These are phyloP conservation scores for Pyrus hybrid DNA, from an alignment of 331 rosid species.

Conservation along the genomic window DNA sequence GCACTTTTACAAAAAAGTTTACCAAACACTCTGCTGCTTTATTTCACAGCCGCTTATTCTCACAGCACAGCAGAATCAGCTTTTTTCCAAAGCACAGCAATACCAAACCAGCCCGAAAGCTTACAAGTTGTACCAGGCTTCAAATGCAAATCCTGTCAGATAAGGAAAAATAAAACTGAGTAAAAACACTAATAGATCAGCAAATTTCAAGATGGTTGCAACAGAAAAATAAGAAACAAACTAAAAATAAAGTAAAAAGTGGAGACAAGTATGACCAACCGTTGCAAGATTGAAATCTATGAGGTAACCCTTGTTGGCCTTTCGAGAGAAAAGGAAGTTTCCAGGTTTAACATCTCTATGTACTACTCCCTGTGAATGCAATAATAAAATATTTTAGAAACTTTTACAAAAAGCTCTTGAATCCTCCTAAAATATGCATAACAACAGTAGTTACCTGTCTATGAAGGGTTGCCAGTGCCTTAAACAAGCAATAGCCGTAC, in stretches of 20 bases:
- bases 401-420: neutral
- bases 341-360: slow-evolving; percentile 81
- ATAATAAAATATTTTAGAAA: slow-evolving; percentile 1
- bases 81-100: no score
- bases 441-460: slow-evolving; percentile 39
- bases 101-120: no score
- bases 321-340: slow-evolving; percentile 62
- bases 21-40: no score
- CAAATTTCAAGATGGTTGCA: neutral
- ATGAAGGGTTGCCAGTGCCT: slow-evolving; percentile 64
- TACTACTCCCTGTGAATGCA: slow-evolving; percentile 40
- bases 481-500: slow-evolving; percentile 69
- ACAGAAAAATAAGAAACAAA: neutral
- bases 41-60: no score
- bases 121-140: slow-evolving; percentile 19
- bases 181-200: slow-evolving; percentile 9
- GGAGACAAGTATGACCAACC: slow-evolving; percentile 32
- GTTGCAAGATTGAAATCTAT: slow-evolving; percentile 70
- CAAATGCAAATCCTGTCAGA: slow-evolving; percentile 44
- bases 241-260: neutral
- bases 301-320: slow-evolving; percentile 55
- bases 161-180: neutral
- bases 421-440: neutral
- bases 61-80: no score
- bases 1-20: no score